These are phyloP conservation scores for Wallacemonas sp. DNA, from an alignment of 208 protist genomes.

Conservation along the genomic window DNA sequence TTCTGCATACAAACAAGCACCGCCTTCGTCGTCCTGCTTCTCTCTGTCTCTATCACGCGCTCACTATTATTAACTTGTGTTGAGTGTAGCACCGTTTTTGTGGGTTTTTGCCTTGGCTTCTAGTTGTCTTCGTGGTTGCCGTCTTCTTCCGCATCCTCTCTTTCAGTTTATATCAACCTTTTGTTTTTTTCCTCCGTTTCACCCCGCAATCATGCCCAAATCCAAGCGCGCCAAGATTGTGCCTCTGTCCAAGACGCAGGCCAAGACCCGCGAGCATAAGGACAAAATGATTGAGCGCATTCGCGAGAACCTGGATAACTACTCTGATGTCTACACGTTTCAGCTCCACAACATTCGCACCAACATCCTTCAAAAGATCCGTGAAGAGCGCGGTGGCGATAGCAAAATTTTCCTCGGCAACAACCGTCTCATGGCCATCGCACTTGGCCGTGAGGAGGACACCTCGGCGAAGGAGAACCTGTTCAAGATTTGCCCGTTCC, in stretches of 20 bases:
- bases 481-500: slow-evolving; percentile 86
- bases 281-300: slow-evolving; percentile 91
- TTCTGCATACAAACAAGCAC: too few relatives aligned
- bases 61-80: too few relatives aligned
- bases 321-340: slow-evolving; percentile 86
- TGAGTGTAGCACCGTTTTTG: too few relatives aligned
- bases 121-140: too few relatives aligned
- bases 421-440: slow-evolving; percentile 94
- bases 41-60: too few relatives aligned
- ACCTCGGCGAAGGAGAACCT: slow-evolving; percentile 78
- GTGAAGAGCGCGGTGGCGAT: slow-evolving; percentile 79
- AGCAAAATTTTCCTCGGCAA: slow-evolving; percentile 93
- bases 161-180: background rate
- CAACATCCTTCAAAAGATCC: slow-evolving; percentile 91
- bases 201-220: slow-evolving; percentile 76
- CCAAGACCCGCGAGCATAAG: slow-evolving; percentile 91
- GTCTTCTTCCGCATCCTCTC: background rate
- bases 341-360: slow-evolving; percentile 86
- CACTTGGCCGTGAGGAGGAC: slow-evolving; percentile 84
- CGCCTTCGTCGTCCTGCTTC: too few relatives aligned
- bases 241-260: slow-evolving; percentile 87
- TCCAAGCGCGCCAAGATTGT: slow-evolving; percentile 86
- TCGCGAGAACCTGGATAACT: slow-evolving; percentile 80
- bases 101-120: too few relatives aligned
- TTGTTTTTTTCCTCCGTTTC: background rate